Evolutionary conservation across 768 basidiomycete species (phyloP), one percentile per base, ranked within the genome.

Genomic region (Cytidiella melzeri): DNA sequence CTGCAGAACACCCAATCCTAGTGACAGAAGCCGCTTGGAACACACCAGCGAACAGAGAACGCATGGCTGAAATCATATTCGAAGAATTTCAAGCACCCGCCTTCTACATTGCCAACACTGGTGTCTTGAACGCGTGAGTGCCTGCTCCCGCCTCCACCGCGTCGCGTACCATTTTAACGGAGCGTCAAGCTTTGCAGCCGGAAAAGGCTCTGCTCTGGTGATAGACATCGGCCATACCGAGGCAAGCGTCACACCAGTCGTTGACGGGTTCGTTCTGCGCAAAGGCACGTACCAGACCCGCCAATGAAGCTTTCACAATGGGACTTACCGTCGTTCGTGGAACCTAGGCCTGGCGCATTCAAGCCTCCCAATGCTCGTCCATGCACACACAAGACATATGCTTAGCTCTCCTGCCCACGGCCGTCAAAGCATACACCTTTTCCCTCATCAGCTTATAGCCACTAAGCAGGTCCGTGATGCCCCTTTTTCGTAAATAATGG

Each of bases 11-110:
- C 61, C 96, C 96, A 1, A 68, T 97, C 38, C 79, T 99, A 37
- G 79, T 93, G 6, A 97, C 96, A 0, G 96, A 99, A 64, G 87
- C 93, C 5, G 84, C 93, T 3, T 99, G 96, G 96, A 98, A 97
- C 64, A 90, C 92, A 0, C 73, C 83, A 19, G 83, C 83, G n/a
- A 92, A 96, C 62, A 73, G 95, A 52, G 92, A 98, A 70, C 79
- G 86, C 47, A 89, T 98, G 85, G 89, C 92, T 10, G 92, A 98
- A 69, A 87, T 96, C 41, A 89, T 96, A 83, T 98, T 98, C 60
- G 96, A 99, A 67, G 87, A 95, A 57, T 95, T 96, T 58, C 74
- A 89, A 41, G 87, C 86, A 5, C 95, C 96, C 7, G 96, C 94
- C 2, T 93, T 95, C 69, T 99, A 98, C 64, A 88, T 95, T 34